A percentile compares a stretch with the other conserved stretches of the same genome.
These are phyloP conservation scores for Coemansia brasiliensis DNA, from an alignment of 192 early-diverging fungal species.

Conservation along the genomic window DNA sequence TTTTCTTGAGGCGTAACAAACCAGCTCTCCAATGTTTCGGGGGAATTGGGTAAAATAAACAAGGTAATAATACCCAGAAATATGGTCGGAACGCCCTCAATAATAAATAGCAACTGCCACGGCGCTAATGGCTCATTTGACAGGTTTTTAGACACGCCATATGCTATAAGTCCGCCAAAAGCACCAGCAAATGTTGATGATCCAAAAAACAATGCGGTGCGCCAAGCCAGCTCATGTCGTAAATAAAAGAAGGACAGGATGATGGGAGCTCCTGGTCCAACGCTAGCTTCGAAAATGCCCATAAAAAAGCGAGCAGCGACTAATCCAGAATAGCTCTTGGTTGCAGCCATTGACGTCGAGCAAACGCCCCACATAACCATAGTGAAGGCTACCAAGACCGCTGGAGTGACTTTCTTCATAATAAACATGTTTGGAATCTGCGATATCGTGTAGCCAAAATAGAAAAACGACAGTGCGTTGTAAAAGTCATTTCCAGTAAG, in stretches of 20 bases:
- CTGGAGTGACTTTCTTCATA: conserved; percentile 62
- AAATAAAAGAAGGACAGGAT: conserved; percentile 75
- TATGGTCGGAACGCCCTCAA: conserved; percentile 66
- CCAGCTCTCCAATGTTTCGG: conserved; percentile 46
- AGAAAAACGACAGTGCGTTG: conserved; percentile 56
- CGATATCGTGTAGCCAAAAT: conserved; percentile 65
- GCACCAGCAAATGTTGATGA: conserved; percentile 73
- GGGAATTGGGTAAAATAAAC: conserved; percentile 59
- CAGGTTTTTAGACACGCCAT: conserved; percentile 60
- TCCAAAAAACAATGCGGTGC: conserved; percentile 67
- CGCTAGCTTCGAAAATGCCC: conserved; percentile 66
- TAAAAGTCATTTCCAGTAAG: conserved; percentile 55
- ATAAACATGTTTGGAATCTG: conserved; percentile 80
- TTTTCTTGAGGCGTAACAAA: conserved; percentile 57
- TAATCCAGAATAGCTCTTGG: conserved; percentile 27
- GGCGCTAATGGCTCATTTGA: conserved; percentile 57
- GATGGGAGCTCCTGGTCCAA: conserved; percentile 69
- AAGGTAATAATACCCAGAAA: conserved; percentile 58
- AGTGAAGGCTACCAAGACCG: conserved; percentile 61
- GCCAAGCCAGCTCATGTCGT: conserved; percentile 63
- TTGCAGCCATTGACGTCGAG: conserved; percentile 64
- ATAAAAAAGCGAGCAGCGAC: conserved; percentile 54
- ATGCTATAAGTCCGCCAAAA: conserved; percentile 72
- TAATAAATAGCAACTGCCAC: conserved; percentile 75
- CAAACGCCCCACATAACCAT: conserved; percentile 73